Conservation (phyloP, 805 yeast species). For the Zygoascus bituminiphila region DNA sequence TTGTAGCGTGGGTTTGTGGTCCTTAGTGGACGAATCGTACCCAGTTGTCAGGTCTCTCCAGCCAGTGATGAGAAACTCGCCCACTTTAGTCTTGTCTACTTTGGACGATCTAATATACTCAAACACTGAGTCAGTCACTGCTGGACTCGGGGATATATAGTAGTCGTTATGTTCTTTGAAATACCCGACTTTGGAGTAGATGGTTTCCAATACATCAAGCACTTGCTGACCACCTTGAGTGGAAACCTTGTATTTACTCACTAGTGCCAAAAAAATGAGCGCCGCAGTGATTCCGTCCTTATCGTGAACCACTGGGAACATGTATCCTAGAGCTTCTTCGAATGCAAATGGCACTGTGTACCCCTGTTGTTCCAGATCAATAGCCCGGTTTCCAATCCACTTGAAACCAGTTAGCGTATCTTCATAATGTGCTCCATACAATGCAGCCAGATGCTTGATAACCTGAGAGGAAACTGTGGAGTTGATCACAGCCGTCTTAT, state of each 20-base stretch:
- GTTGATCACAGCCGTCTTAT: constrained; percentile 53
- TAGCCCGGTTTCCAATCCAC: constrained; percentile 92
- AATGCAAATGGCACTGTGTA: constrained; percentile 75
- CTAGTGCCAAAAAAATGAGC: constrained; percentile 57
- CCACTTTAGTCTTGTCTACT: constrained; percentile 33
- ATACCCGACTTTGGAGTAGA: constrained; percentile 63
- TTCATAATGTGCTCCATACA: constrained; percentile 49
- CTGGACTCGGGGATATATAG: constrained; percentile 53
- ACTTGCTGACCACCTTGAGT: constrained; percentile 32
- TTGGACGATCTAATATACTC: constrained; percentile 36
- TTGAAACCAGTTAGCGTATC: constrained; percentile 95
- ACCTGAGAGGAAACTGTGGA: constrained; percentile 92
- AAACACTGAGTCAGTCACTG: constrained; percentile 49
- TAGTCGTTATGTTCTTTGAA: constrained; percentile 84
- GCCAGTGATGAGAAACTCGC: constrained; percentile 44
- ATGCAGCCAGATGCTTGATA: constrained; percentile 57
- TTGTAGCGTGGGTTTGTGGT: constrained; percentile 57
- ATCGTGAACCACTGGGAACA: constrained; percentile 79
- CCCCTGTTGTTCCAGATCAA: constrained; percentile 58
- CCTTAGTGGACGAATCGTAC: constrained; percentile 58
- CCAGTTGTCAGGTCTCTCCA: constrained; percentile 88
- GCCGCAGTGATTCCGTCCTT: constrained; percentile 90
- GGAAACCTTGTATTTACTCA: constrained; percentile 44
- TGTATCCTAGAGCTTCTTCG: constrained; percentile 94
- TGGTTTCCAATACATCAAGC: constrained; percentile 44